Evolutionary conservation across 2,329 filamentous ascomycete species (phyloP).

Genomic region (Fusarium longipes): DNA sequence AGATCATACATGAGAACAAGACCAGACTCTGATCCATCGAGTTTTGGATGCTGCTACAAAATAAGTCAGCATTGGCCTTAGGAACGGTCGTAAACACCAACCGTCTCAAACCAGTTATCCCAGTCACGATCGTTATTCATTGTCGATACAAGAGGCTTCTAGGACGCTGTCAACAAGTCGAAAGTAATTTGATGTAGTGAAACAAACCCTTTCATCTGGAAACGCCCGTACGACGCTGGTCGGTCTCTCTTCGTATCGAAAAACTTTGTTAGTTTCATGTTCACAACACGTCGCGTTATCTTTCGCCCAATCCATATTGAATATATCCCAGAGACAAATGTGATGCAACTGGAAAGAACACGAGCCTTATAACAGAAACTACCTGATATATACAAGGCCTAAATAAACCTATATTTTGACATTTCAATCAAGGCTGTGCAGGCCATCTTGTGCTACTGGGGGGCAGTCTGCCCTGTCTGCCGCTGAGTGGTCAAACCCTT

Average conservation of each 20-base stretch:
- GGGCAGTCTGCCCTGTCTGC: too few relatives aligned
- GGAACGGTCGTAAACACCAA: not conserved
- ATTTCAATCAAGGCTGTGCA: too few relatives aligned
- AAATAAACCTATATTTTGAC: too few relatives aligned
- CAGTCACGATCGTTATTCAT: not conserved
- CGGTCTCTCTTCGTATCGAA: not conserved
- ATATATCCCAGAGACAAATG: too few relatives aligned
- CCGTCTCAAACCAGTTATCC: constrained; percentile 6
- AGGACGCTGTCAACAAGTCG: not conserved
- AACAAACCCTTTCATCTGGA: not conserved
- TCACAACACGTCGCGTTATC: not conserved
- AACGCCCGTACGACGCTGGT: not conserved
- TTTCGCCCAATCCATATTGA: constrained; percentile 19
- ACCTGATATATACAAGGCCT: too few relatives aligned
- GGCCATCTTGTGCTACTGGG: too few relatives aligned
- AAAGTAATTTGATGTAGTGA: fast-evolving
- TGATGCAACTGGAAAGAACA: too few relatives aligned
- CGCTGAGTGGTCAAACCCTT: too few relatives aligned
- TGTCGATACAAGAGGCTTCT: constrained; percentile 8
- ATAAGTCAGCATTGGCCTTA: fast-evolving
- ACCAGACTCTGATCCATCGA: not conserved
- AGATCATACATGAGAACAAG: constrained; percentile 18
- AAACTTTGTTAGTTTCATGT: not conserved
- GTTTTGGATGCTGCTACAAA: not conserved
- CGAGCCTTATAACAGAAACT: too few relatives aligned